These are phyloP conservation scores for Podosphaera fusca DNA, from an alignment of 2,329 filamentous ascomycete species.

Conservation along the genomic window DNA sequence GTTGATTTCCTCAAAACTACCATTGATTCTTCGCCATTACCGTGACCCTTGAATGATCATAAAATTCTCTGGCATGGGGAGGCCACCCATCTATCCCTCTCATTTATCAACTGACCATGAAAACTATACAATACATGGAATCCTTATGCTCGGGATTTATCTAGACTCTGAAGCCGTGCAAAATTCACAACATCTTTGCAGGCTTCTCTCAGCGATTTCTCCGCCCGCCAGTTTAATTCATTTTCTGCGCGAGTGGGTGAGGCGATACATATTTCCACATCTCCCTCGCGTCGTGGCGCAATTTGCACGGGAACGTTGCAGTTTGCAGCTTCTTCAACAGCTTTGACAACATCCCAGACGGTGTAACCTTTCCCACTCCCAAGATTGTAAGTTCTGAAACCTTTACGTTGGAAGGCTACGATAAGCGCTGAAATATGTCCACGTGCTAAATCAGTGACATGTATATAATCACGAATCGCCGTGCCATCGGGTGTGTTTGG, in stretches of 20 bases:
- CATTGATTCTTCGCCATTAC: background rate
- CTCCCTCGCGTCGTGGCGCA: slow-evolving; percentile 20
- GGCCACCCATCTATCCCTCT: background rate
- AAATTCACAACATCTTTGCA: slow-evolving; percentile 7
- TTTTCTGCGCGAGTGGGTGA: slow-evolving; percentile 18
- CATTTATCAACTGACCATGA: background rate
- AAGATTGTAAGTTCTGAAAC: slow-evolving; percentile 23
- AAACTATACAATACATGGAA: background rate
- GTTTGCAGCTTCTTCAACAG: slow-evolving; percentile 18
- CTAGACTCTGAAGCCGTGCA: background rate
- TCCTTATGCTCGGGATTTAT: background rate
- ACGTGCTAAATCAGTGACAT: slow-evolving; percentile 39
- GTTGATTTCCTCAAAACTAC: no score
- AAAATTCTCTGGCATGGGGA: background rate
- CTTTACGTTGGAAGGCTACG: slow-evolving; percentile 12
- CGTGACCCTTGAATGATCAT: background rate
- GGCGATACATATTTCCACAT: slow-evolving; percentile 23
- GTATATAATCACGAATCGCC: slow-evolving; percentile 43
- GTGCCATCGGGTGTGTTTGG: slow-evolving; percentile 37
- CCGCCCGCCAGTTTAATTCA: slow-evolving; percentile 22
- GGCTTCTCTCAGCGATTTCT: slow-evolving; percentile 10
- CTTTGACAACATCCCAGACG: slow-evolving; percentile 21
- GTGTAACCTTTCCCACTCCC: slow-evolving; percentile 24
- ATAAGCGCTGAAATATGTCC: slow-evolving; percentile 36
- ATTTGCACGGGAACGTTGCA: slow-evolving; percentile 18